A percentile compares a stretch with the other conserved stretches of the same genome.
These are phyloP conservation scores for Physcomitrellopsis africana DNA, from an alignment of 225 moss, liverwort and hornwort species.

Conservation along the genomic window DNA sequence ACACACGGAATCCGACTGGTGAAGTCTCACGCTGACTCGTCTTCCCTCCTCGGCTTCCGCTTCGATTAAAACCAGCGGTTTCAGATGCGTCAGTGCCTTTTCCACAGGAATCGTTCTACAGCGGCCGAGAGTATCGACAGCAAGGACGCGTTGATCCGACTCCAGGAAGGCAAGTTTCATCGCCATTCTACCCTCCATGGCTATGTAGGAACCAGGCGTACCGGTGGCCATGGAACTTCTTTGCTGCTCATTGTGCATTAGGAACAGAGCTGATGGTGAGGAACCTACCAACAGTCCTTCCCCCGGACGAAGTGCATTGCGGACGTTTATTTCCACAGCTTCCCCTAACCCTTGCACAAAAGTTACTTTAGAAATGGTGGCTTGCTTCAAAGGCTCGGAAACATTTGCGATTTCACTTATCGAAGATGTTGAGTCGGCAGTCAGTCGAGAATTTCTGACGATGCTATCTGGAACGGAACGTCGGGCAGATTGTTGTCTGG, in stretches of 20 bases:
- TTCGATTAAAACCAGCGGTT: slow-evolving; percentile 51
- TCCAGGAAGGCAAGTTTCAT: slow-evolving; percentile 55
- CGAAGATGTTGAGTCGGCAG: not conserved
- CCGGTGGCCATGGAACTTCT: slow-evolving; percentile 24
- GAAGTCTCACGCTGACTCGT: slow-evolving; percentile 37
- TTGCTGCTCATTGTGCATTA: slow-evolving; percentile 29
- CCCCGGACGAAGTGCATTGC: slow-evolving; percentile 35
- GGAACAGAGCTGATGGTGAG: slow-evolving; percentile 47
- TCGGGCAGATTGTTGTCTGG: not conserved
- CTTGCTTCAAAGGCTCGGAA: slow-evolving; percentile 38
- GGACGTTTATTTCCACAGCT: slow-evolving; percentile 37
- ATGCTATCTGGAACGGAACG: not conserved
- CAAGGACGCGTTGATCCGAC: slow-evolving; percentile 43
- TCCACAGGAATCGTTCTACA: slow-evolving; percentile 35
- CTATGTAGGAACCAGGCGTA: slow-evolving; percentile 46
- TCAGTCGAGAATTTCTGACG: slow-evolving; percentile 9
- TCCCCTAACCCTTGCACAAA: slow-evolving; percentile 46
- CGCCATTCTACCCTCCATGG: slow-evolving; percentile 54
- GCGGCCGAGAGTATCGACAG: slow-evolving; percentile 39
- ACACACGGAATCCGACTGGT: slow-evolving; percentile 26
- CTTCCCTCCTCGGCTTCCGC: slow-evolving; percentile 35
- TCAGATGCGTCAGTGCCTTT: slow-evolving; percentile 18
- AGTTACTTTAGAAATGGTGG: slow-evolving; percentile 35
- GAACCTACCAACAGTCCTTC: slow-evolving; percentile 54
- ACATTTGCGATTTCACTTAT: slow-evolving; percentile 7